Conservation (phyloP, 192 early-diverging fungal species). For the Coemansia sp. region DNA sequence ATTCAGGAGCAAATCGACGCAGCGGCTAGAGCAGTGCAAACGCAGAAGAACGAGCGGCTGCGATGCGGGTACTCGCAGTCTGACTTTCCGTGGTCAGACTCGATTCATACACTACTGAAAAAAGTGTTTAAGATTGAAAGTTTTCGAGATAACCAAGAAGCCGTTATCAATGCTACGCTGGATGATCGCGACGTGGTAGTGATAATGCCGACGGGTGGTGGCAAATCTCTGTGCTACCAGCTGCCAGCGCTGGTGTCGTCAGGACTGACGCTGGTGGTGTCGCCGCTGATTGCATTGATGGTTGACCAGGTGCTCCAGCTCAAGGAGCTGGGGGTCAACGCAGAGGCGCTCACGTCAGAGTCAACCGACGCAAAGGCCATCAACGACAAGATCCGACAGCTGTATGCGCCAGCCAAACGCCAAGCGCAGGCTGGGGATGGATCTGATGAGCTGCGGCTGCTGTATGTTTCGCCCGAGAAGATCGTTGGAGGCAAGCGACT, state of each 20-base stretch:
- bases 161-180: conserved; percentile 59
- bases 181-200: conserved; percentile 54
- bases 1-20: conserved; percentile 28
- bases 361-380: conserved; percentile 44
- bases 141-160: conserved; percentile 56
- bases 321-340: conserved; percentile 34
- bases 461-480: conserved; percentile 61
- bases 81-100: conserved; percentile 59
- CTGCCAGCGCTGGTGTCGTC: conserved; percentile 48
- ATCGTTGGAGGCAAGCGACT: conserved; percentile 53
- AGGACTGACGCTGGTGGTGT: conserved; percentile 56
- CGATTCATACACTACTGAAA: conserved; percentile 39
- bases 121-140: conserved; percentile 52
- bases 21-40: conserved; percentile 14
- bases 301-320: conserved; percentile 59
- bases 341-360: conserved; percentile 50
- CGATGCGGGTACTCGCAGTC: conserved; percentile 39
- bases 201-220: conserved; percentile 58
- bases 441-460: conserved; percentile 28
- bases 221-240: conserved; percentile 62
- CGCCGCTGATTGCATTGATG: conserved; percentile 60
- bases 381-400: conserved; percentile 26
- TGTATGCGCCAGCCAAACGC: conserved; percentile 11
- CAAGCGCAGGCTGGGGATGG: background rate
- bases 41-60: conserved; percentile 26